phyloP scores from a whole-genome alignment of 768 basidiomycete genomes.

The Agrocybe pediades region DNA sequence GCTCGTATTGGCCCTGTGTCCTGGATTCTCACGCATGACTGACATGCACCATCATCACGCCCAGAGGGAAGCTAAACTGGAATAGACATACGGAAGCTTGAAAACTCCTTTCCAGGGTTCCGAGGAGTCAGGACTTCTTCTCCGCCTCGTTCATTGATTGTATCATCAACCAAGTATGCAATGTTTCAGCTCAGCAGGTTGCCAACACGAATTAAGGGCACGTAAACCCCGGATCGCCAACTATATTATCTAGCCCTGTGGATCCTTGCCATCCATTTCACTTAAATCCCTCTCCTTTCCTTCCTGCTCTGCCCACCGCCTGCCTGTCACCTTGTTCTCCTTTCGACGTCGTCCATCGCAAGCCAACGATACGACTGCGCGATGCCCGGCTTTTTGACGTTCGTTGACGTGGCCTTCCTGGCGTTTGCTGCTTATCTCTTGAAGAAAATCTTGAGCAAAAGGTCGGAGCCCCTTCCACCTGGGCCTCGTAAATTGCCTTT shows the following conservation, averaged over 20 bases:
- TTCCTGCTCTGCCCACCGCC: not conserved
- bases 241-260: not conserved
- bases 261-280: not conserved
- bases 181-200: not conserved
- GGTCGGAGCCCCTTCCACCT: conserved; percentile 37
- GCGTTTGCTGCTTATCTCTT: conserved; percentile 18
- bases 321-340: too few relatives aligned
- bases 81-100: not conserved
- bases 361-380: not conserved
- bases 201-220: not conserved
- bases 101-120: not conserved
- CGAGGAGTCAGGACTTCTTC: not conserved
- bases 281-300: not conserved
- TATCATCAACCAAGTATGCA: not conserved
- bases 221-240: not conserved
- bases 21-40: too few relatives aligned
- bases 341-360: too few relatives aligned
- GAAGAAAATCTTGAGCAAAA: conserved; percentile 17
- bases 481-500: conserved; percentile 47
- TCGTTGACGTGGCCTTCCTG: conserved; percentile 19
- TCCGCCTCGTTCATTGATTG: not conserved
- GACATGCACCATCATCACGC: too few relatives aligned
- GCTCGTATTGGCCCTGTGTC: too few relatives aligned
- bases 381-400: conserved; percentile 13
- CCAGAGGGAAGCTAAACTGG: too few relatives aligned